Percentiles rank a stretch among this genome's conserved stretches.
Evolutionary conservation across 108 stramenopile species (phyloP).

Genomic region (Stephanodiscus minutulus): DNA sequence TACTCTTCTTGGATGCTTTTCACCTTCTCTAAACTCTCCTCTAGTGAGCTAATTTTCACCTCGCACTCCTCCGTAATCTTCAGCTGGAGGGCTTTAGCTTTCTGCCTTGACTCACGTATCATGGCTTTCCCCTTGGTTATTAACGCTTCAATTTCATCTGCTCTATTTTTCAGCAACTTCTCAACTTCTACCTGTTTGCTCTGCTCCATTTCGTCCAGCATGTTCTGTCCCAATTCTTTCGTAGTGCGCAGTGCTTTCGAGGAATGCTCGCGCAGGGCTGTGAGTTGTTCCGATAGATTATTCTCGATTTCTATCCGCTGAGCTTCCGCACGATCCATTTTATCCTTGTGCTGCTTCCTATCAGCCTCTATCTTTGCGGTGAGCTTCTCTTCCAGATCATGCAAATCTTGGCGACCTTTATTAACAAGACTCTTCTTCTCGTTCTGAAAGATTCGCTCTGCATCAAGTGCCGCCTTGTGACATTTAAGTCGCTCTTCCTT

Average conservation of each 20-base stretch:
- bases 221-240: constrained; percentile 49
- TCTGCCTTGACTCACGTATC: constrained; percentile 56
- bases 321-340: constrained; percentile 38
- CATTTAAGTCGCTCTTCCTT: constrained; percentile 42
- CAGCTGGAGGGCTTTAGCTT: constrained; percentile 42
- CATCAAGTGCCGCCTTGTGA: constrained; percentile 47
- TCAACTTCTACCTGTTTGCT: constrained; percentile 47
- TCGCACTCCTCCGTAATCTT: constrained; percentile 52
- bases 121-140: constrained; percentile 61
- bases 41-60: constrained; percentile 38
- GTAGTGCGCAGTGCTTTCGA: constrained; percentile 24
- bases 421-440: constrained; percentile 43
- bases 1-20: constrained; percentile 52
- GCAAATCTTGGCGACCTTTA: constrained; percentile 40
- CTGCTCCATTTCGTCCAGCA: constrained; percentile 44
- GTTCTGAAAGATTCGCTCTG: constrained; percentile 31
- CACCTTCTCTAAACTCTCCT: constrained; percentile 41
- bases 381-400: constrained; percentile 29
- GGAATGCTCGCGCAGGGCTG: constrained; percentile 33
- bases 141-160: constrained; percentile 48
- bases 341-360: constrained; percentile 39
- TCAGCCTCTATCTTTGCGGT: constrained; percentile 35
- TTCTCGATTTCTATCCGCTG: constrained; percentile 34
- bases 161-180: constrained; percentile 36
- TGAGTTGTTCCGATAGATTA: constrained; percentile 32